These are phyloP conservation scores for Furculomyces boomerangus DNA, from an alignment of 371 early-diverging fungal species.

Conservation along the genomic window DNA sequence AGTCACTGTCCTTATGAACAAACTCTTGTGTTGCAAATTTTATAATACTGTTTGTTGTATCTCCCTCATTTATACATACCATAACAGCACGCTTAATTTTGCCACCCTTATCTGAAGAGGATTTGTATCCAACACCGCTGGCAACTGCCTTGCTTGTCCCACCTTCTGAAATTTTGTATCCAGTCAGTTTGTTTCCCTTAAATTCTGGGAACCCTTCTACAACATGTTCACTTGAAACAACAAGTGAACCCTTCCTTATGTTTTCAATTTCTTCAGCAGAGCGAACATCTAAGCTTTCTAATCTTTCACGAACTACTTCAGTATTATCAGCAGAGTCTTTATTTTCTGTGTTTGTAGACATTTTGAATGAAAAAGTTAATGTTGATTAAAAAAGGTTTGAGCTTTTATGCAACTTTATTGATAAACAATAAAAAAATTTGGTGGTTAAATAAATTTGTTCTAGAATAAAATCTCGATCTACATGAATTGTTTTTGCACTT, in stretches of 20 bases:
- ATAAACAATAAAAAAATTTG: too few species aligned
- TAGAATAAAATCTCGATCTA: too few species aligned
- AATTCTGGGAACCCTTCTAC: not conserved
- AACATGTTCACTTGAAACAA: not conserved
- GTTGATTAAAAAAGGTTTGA: too few species aligned
- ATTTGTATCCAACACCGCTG: not conserved
- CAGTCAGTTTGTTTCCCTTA: not conserved
- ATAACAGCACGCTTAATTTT: not conserved
- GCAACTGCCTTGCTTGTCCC: not conserved
- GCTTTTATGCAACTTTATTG: too few species aligned
- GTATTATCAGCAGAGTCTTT: too few species aligned
- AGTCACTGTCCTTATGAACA: not conserved
- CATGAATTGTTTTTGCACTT: slow-evolving; percentile 7
- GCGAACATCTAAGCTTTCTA: too few species aligned
- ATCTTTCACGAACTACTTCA: too few species aligned
- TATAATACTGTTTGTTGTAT: not conserved
- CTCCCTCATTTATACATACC: not conserved
- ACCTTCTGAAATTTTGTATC: not conserved
- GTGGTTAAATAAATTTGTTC: too few species aligned
- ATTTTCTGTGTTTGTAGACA: too few species aligned
- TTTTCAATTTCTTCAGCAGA: too few species aligned
- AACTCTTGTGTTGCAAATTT: not conserved
- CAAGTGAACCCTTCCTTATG: not conserved
- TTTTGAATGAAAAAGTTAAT: too few species aligned
- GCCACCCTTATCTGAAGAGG: too few species aligned